Base-by-base conservation (phyloP, 176 grass and related monocot species). In the Calamus simplicifolius region DNA sequence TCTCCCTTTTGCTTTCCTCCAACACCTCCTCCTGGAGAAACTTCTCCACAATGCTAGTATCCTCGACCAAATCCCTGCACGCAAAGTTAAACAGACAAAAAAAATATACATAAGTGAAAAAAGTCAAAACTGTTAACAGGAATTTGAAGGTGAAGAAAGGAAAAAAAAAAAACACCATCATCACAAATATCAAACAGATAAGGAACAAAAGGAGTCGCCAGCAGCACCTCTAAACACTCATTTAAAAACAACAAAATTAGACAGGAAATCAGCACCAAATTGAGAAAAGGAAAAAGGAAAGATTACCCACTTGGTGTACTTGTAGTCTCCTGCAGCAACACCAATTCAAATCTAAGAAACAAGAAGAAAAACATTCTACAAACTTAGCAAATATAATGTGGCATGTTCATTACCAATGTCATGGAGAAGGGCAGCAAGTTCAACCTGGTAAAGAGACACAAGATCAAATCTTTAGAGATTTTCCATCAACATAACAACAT, bases 341-440 rank as follows among this genome's bases (percentile, higher is more conserved):
- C 35, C 35, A 43, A 38, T 38, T 6, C 31, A 13, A 43, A 12
- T 8, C 12, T 13, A 43, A 43, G 8, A 43, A 13, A 43, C 3
- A 43, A 2, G 8, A 43, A 43, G 12, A 43, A 43, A 10, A 54
- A 21, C 12, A 29, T 50, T 35, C 3, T 12, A 18, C 8, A 19
- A 56, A 63, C 16, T 29, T n/a, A 25, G 49, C 0, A 38, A 59
- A 21, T 6, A 19, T 5, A 19, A 31, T 43, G 35, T 43, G 12
- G 12, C 8, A 19, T 2, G 26, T 17, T 17, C 58, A 28, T 70
- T 88, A 90, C 83, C 87, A 50, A 96, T 59, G 78, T 97, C 92
- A 70, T 97, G 92, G 18, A 97, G 72, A 58, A 97, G 87, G 56
- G 92, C 87, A 16, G 87, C 81, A 48, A 97, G 75, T 69, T 90